A percentile compares a stretch with the other conserved stretches of the same genome.
phyloP scores from a whole-genome alignment of 768 basidiomycete species.

The Collybia sordida region DNA sequence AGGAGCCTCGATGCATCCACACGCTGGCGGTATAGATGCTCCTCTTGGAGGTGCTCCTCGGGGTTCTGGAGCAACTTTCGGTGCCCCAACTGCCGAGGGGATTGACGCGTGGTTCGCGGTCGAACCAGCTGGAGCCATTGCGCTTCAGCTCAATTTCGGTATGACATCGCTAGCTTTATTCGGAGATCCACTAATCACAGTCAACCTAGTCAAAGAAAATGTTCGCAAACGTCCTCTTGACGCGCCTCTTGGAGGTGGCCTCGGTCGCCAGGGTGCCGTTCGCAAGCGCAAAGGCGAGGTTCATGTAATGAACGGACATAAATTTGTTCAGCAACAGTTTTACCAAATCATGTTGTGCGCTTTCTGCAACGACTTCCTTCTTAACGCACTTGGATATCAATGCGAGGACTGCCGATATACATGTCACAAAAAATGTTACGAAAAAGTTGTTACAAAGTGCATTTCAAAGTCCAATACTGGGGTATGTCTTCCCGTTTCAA shows the following conservation, averaged over 20 bases:
- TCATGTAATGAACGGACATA: slow-evolving; percentile 99
- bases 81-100: slow-evolving; percentile 60
- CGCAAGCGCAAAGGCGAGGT: slow-evolving; percentile 98
- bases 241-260: slow-evolving; percentile 78
- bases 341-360: slow-evolving; percentile 99
- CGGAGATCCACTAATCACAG: slow-evolving; percentile 9
- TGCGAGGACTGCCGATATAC: slow-evolving; percentile 99
- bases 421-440: slow-evolving; percentile 98
- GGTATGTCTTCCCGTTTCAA: slow-evolving; percentile 46
- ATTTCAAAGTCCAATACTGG: slow-evolving; percentile 96
- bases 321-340: slow-evolving; percentile 96
- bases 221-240: slow-evolving; percentile 95
- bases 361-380: slow-evolving; percentile 95
- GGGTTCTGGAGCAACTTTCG: slow-evolving; percentile 30
- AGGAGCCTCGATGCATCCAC: slow-evolving; percentile 28
- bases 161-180: slow-evolving; percentile 28
- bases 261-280: slow-evolving; percentile 97
- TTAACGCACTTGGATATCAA: slow-evolving; percentile 97
- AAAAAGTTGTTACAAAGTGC: slow-evolving; percentile 99
- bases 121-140: slow-evolving; percentile 94
- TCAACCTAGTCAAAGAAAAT: slow-evolving; percentile 87
- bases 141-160: slow-evolving; percentile 91
- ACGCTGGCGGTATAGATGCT: slow-evolving; percentile 44
- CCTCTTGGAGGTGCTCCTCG: slow-evolving; percentile 48
- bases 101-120: slow-evolving; percentile 98